Base-by-base conservation (phyloP, 192 early-diverging fungal genomes). In the Rhizoclosmatium globosum region DNA sequence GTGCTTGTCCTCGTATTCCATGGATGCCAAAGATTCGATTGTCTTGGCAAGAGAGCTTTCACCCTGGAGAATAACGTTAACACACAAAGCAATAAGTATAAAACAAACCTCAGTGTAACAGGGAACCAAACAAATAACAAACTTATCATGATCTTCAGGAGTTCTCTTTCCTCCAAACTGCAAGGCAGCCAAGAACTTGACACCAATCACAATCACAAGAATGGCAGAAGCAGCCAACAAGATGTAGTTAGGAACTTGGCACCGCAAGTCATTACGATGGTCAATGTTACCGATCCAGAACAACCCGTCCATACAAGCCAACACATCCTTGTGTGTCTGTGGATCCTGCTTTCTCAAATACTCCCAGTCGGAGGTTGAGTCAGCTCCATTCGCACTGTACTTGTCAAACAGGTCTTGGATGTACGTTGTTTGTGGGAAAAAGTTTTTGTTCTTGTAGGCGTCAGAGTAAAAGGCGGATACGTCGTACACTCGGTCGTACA, bases 1-100 rank as follows among this genome's bases (percentile, higher is more conserved):
- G 82, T 96, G 93, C 87, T 96, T 97, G 87, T 99, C 98, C 70
- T 98, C 98, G 79, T 99, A 99, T 58, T 94, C 89, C 43, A 97
- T 87, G 42, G 84, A 85, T 0, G 96, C 93, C 41, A 99, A 84
- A n/a, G 98, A 99, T 80, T 99, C 92, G 53, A 99, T 87, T 0
- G 98, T 99, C 75, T 94, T 92, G 47, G 92, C 87, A 56, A 99
- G 87, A 2, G 98, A 98, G 39, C 92, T 94, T 78, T 99, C 98
- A 71, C 94, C 94, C 83, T 80, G 47, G 50, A 0, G 0, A 53
- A 17, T 1, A 7, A 0, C 0, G 0, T 42, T 68, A n/a, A 7
- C 59, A 62, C 19, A 31, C 7, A 44, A 38, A 17, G 7, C 9
- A 4, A 3, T n/a, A 44, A 76, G 4, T 15, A 15, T 4, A n/a